Evolutionary conservation across 2,329 filamentous ascomycete species (phyloP).

Genomic region (Monosporascus sp.): DNA sequence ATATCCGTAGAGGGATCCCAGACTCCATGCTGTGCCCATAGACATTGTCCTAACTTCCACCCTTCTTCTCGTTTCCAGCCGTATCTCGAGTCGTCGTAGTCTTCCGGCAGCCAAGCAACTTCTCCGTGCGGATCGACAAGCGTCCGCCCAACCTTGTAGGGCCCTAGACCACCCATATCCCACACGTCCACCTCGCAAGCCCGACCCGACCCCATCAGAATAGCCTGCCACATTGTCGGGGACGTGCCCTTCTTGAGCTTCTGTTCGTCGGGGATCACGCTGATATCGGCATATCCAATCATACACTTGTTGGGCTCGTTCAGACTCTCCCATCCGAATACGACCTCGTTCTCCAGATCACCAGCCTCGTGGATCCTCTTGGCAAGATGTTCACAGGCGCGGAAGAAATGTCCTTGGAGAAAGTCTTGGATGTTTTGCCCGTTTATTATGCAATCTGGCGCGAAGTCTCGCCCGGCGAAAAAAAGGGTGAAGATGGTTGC

Average conservation of each 20-base stretch:
- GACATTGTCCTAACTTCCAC: slow-evolving; percentile 90
- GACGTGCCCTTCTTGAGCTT: slow-evolving; percentile 89
- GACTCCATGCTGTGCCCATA: slow-evolving; percentile 95
- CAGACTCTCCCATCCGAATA: slow-evolving; percentile 93
- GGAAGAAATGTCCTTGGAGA: slow-evolving; percentile 79
- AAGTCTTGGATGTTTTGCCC: slow-evolving; percentile 96
- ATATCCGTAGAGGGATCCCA: slow-evolving; percentile 81
- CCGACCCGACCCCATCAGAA: slow-evolving; percentile 84
- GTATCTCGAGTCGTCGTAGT: slow-evolving; percentile 82
- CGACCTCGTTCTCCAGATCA: slow-evolving; percentile 77
- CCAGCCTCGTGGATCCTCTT: slow-evolving; percentile 83
- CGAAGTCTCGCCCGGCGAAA: slow-evolving; percentile 85
- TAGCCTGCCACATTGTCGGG: slow-evolving; percentile 90
- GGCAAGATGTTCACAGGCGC: slow-evolving; percentile 75
- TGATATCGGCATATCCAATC: slow-evolving; percentile 77
- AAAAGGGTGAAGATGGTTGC: slow-evolving; percentile 94
- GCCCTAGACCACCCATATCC: slow-evolving; percentile 90
- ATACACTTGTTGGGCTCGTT: slow-evolving; percentile 93
- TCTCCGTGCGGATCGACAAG: slow-evolving; percentile 86
- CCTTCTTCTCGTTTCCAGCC: slow-evolving; percentile 82
- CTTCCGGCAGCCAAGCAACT: slow-evolving; percentile 75
- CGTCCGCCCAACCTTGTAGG: slow-evolving; percentile 78
- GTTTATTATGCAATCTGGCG: slow-evolving; percentile 92
- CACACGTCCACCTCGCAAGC: slow-evolving; percentile 87
- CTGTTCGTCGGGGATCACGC: slow-evolving; percentile 77